Evolutionary conservation across 2,329 filamentous ascomycete species (phyloP).

Genomic region (Colletotrichum agaves): DNA sequence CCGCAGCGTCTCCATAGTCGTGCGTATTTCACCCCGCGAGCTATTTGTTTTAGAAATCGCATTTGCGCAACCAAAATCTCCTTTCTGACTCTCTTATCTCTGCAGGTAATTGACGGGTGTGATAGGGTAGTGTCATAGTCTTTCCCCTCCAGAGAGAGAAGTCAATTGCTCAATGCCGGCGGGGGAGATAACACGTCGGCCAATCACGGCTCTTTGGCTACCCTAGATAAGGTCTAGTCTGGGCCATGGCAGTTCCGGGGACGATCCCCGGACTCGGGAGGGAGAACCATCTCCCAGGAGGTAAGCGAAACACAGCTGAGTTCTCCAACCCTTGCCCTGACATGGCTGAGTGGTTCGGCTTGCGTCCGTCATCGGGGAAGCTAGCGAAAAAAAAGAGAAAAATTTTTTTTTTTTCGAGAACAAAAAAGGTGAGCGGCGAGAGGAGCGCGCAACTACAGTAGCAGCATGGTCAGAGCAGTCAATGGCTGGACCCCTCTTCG

Average conservation of each 20-base stretch:
- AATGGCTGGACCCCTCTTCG: neutral
- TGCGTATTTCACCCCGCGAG: constrained; percentile 18
- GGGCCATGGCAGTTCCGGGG: constrained; percentile 13
- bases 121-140: neutral
- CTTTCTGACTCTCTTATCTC: neutral
- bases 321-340: neutral
- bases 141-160: constrained; percentile 12
- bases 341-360: neutral
- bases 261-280: constrained; percentile 32
- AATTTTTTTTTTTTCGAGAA: too few species aligned
- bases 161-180: constrained; percentile 33
- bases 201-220: constrained; percentile 4
- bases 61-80: constrained; percentile 26
- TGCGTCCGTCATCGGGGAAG: constrained; percentile 14
- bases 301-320: neutral
- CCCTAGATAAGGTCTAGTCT: constrained; percentile 21
- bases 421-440: neutral
- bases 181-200: constrained; percentile 29
- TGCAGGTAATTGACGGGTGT: constrained; percentile 2
- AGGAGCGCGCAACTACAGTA: neutral
- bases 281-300: constrained; percentile 17
- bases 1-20: constrained; percentile 17
- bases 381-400: constrained; percentile 9
- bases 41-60: constrained; percentile 33
- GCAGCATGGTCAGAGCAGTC: neutral